Evolutionary conservation across 192 early-diverging fungal genomes (phyloP).

Genomic region (Helicostylum pulchrum): DNA sequence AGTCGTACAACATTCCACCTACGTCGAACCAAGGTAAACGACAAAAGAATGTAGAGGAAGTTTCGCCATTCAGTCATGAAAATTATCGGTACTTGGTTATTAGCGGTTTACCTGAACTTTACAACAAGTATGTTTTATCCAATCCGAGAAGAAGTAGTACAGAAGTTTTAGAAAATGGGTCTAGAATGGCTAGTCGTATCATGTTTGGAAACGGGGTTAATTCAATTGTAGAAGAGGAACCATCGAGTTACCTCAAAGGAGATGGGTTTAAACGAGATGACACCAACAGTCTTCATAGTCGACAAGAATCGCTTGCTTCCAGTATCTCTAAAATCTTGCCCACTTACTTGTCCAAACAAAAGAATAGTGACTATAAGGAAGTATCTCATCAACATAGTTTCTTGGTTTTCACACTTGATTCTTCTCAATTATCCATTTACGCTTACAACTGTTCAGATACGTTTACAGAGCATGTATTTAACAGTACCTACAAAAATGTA

Average conservation of each 20-base stretch:
- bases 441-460: constrained; percentile 52
- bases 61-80: not conserved
- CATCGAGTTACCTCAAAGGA: not conserved
- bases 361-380: constrained; percentile 21
- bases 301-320: constrained; percentile 47
- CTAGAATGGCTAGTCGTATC: constrained; percentile 10
- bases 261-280: constrained; percentile 10
- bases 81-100: constrained; percentile 44
- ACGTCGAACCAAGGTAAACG: no score
- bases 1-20: no score
- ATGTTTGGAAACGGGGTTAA: no score
- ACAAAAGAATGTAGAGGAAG: not conserved
- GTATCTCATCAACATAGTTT: constrained; percentile 38
- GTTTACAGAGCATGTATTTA: constrained; percentile 47
- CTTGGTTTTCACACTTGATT: constrained; percentile 46
- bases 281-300: constrained; percentile 27
- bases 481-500: constrained; percentile 36
- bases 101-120: constrained; percentile 49
- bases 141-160: constrained; percentile 5
- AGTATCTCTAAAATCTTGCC: constrained; percentile 16
- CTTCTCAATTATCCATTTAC: constrained; percentile 38
- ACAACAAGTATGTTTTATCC: constrained; percentile 31
- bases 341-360: constrained; percentile 3
- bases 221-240: constrained; percentile 25
- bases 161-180: constrained; percentile 18